Evolutionary conservation across 2,329 filamentous ascomycete genomes (phyloP).

Genomic region (Cryphonectria japonica): DNA sequence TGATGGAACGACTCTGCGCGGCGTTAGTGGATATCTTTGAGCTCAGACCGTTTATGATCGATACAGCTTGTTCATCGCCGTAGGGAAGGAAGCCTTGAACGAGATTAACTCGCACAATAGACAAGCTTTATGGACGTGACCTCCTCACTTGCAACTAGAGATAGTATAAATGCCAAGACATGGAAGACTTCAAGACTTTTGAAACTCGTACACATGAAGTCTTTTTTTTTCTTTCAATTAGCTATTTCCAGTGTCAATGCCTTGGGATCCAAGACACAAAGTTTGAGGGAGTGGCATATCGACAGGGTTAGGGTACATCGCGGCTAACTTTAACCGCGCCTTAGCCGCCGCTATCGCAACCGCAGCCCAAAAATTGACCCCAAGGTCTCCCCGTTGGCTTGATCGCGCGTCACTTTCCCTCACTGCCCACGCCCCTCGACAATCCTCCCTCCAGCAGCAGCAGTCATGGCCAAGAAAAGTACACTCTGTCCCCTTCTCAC

Average conservation of each 20-base stretch:
- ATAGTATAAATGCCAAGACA: neutral
- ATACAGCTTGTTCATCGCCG: no score
- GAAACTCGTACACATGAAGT: neutral
- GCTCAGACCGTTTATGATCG: no score
- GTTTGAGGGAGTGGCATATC: neutral
- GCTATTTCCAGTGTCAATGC: no score
- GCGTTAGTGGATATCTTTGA: no score
- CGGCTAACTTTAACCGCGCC: neutral
- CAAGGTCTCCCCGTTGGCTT: neutral
- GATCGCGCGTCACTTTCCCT: neutral
- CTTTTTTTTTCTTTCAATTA: neutral
- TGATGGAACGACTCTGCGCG: neutral
- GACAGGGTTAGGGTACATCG: neutral
- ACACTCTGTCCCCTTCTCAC: neutral
- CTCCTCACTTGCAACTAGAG: neutral
- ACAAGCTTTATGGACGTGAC: neutral
- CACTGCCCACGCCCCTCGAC: neutral
- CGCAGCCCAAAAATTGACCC: neutral
- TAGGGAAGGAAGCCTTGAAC: no score
- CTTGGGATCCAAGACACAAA: neutral
- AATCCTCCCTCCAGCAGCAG: conserved; percentile 5
- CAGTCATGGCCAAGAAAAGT: conserved; percentile 45
- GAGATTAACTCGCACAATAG: no score
- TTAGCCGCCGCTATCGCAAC: neutral
- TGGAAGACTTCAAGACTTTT: neutral